Conservation (phyloP, 345 rosid species). For the Sonneratia caseolaris region DNA sequence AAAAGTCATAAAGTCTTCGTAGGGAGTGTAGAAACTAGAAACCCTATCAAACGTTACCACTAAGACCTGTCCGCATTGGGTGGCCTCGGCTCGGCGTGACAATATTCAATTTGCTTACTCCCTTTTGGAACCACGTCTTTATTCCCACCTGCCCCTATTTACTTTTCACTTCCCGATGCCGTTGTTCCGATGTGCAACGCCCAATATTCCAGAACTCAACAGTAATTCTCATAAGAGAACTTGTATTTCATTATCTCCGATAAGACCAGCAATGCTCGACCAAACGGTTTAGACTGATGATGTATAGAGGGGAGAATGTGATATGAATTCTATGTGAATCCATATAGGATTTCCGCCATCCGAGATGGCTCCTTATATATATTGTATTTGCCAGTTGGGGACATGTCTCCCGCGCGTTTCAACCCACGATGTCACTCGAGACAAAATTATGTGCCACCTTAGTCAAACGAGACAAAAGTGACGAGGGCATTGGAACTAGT, state of each 20-base stretch:
- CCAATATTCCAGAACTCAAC: background rate
- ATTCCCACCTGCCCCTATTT: conserved; percentile 2
- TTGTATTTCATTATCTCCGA: no score
- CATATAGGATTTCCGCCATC: no score
- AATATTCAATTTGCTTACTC: conserved; percentile 28
- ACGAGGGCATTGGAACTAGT: background rate
- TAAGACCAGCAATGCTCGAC: no score
- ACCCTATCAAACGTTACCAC: background rate
- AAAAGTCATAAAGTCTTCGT: background rate
- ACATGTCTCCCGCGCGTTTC: background rate
- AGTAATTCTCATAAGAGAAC: no score
- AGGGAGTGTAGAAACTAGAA: background rate
- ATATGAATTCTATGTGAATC: no score
- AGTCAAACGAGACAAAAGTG: conserved; percentile 7
- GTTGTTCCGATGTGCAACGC: background rate
- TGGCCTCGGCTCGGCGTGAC: conserved; percentile 38
- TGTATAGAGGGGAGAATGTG: no score
- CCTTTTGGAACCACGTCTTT: conserved; percentile 34
- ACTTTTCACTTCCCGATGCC: conserved; percentile 2
- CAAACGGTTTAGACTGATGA: no score
- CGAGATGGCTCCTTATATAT: background rate
- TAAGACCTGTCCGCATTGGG: conserved; percentile 28
- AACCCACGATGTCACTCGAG: background rate
- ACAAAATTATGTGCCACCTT: background rate
- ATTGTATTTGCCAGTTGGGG: background rate